Evolutionary conservation across 108 stramenopile genomes (phyloP).

Genomic region (Pseudonitzschia multiseries): DNA sequence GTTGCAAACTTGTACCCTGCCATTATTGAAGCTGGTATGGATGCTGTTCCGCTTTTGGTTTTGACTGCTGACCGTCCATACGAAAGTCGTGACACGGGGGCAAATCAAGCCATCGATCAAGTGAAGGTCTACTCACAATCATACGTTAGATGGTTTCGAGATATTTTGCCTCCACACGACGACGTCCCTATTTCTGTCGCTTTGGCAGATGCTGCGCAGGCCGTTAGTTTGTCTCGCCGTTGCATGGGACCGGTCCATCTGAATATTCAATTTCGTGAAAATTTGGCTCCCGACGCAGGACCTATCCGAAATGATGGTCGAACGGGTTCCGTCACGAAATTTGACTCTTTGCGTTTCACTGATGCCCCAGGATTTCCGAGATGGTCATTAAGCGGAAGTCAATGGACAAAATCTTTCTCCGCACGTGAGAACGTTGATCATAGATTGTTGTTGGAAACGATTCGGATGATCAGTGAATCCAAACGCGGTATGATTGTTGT

Average conservation of each 20-base stretch:
- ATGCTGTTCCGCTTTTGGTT: slow-evolving; percentile 80
- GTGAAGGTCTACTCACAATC: slow-evolving; percentile 77
- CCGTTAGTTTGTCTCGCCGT: slow-evolving; percentile 54
- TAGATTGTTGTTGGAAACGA: slow-evolving; percentile 41
- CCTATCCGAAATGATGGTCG: slow-evolving; percentile 78
- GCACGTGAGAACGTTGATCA: slow-evolving; percentile 14
- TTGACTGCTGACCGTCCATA: slow-evolving; percentile 93
- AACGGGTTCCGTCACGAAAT: slow-evolving; percentile 53
- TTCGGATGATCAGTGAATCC: slow-evolving; percentile 53
- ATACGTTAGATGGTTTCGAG: slow-evolving; percentile 85
- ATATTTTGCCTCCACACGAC: slow-evolving; percentile 81
- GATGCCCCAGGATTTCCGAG: slow-evolving; percentile 69
- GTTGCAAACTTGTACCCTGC: slow-evolving; percentile 91
- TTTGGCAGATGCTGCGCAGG: slow-evolving; percentile 84
- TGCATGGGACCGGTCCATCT: slow-evolving; percentile 85
- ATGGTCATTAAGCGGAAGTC: slow-evolving; percentile 61
- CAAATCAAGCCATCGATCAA: slow-evolving; percentile 94
- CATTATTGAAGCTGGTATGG: slow-evolving; percentile 80
- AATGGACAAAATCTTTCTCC: slow-evolving; percentile 36
- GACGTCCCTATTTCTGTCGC: slow-evolving; percentile 78
- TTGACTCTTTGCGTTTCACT: slow-evolving; percentile 65
- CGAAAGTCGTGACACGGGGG: slow-evolving; percentile 84
- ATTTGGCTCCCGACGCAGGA: slow-evolving; percentile 88
- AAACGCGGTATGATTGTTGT: slow-evolving; percentile 78
- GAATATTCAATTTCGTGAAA: slow-evolving; percentile 94